These are phyloP conservation scores for Euphorbia pulcherrima DNA, from an alignment of 345 rosid genomes.

Conservation along the genomic window DNA sequence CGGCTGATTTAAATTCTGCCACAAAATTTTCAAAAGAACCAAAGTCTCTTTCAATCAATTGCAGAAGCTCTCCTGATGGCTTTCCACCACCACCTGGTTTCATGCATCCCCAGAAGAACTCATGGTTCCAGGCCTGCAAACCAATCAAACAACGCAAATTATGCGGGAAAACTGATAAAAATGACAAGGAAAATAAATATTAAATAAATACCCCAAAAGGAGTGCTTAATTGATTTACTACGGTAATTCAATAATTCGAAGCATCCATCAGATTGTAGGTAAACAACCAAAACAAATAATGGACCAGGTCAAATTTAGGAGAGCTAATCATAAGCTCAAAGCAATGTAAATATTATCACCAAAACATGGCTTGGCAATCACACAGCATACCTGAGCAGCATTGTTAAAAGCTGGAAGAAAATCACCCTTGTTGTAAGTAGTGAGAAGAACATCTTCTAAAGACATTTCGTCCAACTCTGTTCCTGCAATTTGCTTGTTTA, in stretches of 20 bases:
- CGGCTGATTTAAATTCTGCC: conserved; percentile 57
- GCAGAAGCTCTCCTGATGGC: conserved; percentile 74
- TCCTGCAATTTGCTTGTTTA: conserved; percentile 72
- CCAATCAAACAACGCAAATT: not conserved
- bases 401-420: conserved; percentile 84
- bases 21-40: conserved; percentile 62
- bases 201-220: not conserved
- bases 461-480: conserved; percentile 63
- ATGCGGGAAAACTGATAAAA: not conserved
- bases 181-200: not conserved
- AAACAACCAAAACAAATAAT: not conserved
- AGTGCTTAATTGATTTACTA: not conserved
- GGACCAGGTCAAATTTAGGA: not conserved
- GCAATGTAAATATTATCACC: not conserved
- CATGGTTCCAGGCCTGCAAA: conserved; percentile 88
- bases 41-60: conserved; percentile 73
- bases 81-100: conserved; percentile 90
- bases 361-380: not conserved
- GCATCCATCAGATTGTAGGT: not conserved
- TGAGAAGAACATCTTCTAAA: conserved; percentile 52
- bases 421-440: conserved; percentile 67
- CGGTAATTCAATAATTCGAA: not conserved
- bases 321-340: not conserved
- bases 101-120: conserved; percentile 92
- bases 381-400: conserved; percentile 73